Evolutionary conservation across 2,329 filamentous ascomycete species (phyloP), one percentile per base, ranked within the genome.

Genomic region (Hymenoscyphus scutula): DNA sequence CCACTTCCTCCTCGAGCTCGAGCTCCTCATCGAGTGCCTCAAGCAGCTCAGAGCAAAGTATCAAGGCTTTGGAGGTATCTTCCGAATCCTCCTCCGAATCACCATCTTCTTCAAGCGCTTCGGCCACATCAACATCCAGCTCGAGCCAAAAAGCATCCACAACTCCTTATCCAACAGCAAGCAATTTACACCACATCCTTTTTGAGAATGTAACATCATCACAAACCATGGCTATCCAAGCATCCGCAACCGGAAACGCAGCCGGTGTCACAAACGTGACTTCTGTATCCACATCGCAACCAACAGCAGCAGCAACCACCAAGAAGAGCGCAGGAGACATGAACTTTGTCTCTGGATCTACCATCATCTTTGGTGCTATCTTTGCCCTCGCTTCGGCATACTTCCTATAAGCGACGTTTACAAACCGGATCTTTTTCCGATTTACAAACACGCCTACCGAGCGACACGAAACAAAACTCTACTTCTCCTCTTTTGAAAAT

Each of bases 141-240:
- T 53, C 61, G 19, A 55, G 38, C 27, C 15, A n/a, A 19, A 61
- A 61, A 17, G 32, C 53, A 5, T 45, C 53, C 13, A 57, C 34
- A 27, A 55, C 53, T 30, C n/a, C 59, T 19, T 61, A 48, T 37
- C 59, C 59, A 48, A 61, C 59, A 29, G 45, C 60, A 54, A 51
- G 41, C n/a, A 65, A 65, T 30, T 63, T 61, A 1, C 65, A 69
- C 8, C 70, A 71, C 53, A 64, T 72, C n/a, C 63, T 72, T 19
- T 70, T 71, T 38, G 64, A 73, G 57, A 66, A 65, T 34, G 60
- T 55, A 25, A 70, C 65, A 17, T 60, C 62, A 10, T 67, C 64
- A 23, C 41, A 48, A 27, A 59, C 29, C 13, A 53, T 48, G 6
- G 53, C 58, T 23, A 17, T 54, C 5, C 29, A 34, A 29, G 37